A percentile compares a stretch with the other conserved stretches of the same genome.
Conservation (phyloP, 202 grass and related monocot species). For the Bolboschoenoplectus hybrid region DNA sequence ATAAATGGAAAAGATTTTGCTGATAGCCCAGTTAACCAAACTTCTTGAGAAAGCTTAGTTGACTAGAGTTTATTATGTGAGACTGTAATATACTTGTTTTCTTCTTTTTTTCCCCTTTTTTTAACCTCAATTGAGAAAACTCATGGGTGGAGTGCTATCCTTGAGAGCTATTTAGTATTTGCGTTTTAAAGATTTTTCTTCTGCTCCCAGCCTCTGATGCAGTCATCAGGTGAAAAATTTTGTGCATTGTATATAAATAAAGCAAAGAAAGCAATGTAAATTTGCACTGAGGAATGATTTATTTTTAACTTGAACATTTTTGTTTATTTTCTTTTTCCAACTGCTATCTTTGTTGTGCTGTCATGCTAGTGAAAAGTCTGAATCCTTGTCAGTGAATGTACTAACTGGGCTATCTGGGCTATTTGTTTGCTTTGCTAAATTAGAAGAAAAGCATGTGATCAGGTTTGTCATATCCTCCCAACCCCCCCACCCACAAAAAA, state of each 20-base stretch:
- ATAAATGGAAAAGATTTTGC: not conserved
- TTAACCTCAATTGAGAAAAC: not conserved
- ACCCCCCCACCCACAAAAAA: too few species aligned
- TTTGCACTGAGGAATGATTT: not conserved
- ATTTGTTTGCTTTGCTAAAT: not conserved
- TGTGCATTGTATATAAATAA: constrained; percentile 19
- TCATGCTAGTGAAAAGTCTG: not conserved
- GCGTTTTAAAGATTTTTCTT: constrained; percentile 4
- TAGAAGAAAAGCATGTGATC: not conserved
- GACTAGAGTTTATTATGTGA: constrained; percentile 6
- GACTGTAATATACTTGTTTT: constrained; percentile 14
- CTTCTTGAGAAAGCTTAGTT: constrained; percentile 23
- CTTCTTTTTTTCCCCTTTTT: not conserved
- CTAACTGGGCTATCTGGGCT: not conserved
- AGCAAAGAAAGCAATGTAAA: not conserved
- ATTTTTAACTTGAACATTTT: not conserved
- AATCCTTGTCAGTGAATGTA: not conserved
- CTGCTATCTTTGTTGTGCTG: not conserved
- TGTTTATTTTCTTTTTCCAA: not conserved
- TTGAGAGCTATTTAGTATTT: not conserved
- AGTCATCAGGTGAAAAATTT: not conserved
- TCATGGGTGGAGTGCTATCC: not conserved
- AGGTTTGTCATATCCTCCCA: too few species aligned
- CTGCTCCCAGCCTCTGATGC: not conserved
- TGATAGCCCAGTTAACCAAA: not conserved